Evolutionary conservation across 2,329 filamentous ascomycete species (phyloP).

Genomic region (Fusarium tanahbumbuense): DNA sequence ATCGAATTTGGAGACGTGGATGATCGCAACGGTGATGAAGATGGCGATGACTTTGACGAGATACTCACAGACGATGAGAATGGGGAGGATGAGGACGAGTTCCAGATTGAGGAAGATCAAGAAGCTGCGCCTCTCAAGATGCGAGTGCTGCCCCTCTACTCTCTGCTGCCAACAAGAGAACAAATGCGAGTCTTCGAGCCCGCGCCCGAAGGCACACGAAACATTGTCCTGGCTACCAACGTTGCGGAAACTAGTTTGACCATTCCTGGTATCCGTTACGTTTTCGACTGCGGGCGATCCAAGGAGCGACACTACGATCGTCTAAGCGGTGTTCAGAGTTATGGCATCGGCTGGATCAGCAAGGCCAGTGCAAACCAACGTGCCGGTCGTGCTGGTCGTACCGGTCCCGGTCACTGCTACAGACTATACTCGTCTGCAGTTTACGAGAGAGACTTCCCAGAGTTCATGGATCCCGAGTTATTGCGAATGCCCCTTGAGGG

Average conservation of each 20-base stretch:
- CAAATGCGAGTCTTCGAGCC: constrained; percentile 91
- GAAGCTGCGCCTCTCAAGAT: constrained; percentile 74
- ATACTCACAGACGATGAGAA: constrained; percentile 68
- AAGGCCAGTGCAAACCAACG: constrained; percentile 95
- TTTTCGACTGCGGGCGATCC: constrained; percentile 92
- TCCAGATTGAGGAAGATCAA: constrained; percentile 74
- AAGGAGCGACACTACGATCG: constrained; percentile 93
- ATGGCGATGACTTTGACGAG: constrained; percentile 70
- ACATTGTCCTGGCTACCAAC: constrained; percentile 93
- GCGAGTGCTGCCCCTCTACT: constrained; percentile 94
- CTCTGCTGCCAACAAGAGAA: constrained; percentile 87
- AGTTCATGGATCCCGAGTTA: constrained; percentile 90
- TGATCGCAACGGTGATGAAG: constrained; percentile 72
- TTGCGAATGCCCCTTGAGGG: constrained; percentile 92
- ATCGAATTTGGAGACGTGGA: constrained; percentile 80
- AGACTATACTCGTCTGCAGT: constrained; percentile 93
- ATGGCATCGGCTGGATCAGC: constrained; percentile 95
- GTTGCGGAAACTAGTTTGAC: constrained; percentile 97
- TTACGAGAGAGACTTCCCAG: constrained; percentile 87
- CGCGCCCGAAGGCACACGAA: constrained; percentile 82
- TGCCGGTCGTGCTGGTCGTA: constrained; percentile 93
- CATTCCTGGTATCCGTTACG: constrained; percentile 93
- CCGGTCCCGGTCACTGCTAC: constrained; percentile 95
- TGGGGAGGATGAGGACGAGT: constrained; percentile 72
- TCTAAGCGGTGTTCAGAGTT: constrained; percentile 92